Evolutionary conservation across 2,329 filamentous ascomycete genomes (phyloP), one percentile per base, ranked within the genome.

Genomic region (Metarhizium anisopliae): DNA sequence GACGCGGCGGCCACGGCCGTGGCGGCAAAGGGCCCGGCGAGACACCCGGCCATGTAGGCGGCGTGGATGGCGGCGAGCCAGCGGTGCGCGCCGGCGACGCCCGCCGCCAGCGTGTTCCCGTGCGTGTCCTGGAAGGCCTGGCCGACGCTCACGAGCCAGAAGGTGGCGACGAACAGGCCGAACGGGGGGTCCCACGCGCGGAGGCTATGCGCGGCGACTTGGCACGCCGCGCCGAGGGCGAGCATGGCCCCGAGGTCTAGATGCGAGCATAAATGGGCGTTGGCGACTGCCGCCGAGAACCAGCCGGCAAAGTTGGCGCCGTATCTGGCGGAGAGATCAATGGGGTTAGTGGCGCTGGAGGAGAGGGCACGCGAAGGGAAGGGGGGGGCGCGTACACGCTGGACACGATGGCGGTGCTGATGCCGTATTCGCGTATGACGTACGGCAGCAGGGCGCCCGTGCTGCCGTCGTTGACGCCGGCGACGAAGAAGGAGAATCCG

Each of bases 41-140:
- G 72, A 50, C 78, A 79, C 0, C 83, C 83, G 0, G 77, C 74
- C 62, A 73, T 73, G 60, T 83, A 86, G 74, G 81, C 82, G 8
- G 82, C 83, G 59, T 86, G 84, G 16, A 86, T 83, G 54, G 85
- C 79, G 0, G 81, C 79, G 0, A 86, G 70, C 78, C 81, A 85
- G 4, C 81, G 70, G 62, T 86, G 81, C 0, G 81, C 77, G n/a
- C 42, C 42, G 6, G 6, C n/a, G 1, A 18, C 42, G n/a, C 42
- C 42, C 6, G 42, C 42, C 6, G n/a, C 42, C 6, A 16, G n/a
- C 13, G 42, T 45, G 42, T 45, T 45, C 6, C 42, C 42, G 4
- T 45, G 42, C n/a, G 42, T 45, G 59, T 87, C 84, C 57, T 86
- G 81, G 55, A 79, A 85, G 0, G 80, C 84, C 64, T 85, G 82